Evolutionary conservation across 2,329 filamentous ascomycete genomes (phyloP), one percentile per base, ranked within the genome.

Genomic region (Xylariaceae sp.): DNA sequence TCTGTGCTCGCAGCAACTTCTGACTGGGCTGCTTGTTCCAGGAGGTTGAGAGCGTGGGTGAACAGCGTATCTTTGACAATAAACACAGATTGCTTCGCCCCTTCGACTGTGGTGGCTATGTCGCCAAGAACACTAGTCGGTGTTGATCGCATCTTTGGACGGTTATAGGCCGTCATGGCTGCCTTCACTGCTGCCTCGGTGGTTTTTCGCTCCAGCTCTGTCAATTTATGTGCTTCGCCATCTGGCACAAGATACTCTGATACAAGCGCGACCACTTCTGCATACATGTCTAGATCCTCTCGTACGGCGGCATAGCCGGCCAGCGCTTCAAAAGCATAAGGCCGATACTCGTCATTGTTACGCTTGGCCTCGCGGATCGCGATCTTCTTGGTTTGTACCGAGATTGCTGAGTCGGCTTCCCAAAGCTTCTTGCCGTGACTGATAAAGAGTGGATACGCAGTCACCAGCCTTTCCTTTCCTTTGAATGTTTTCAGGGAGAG

Each of bases 401-500:
- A 82, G 21, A 90, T 74, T 8, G 71, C 69, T 0, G 71, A 60
- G 62, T 88, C 82, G 5, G 73, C 72, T 43, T 78, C 75, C 79
- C 86, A 87, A 26, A 91, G 77, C 6, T 73, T 73, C 62, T 81
- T 82, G 0, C 84, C 84, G 61, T 87, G 85, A 67, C 85, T 82
- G 0, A 90, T 86, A 66, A 98, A 95, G 56, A 86, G 83, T 3
- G 92, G 88, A 72, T 95, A 92, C 5, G 90, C 88, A 39, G 87
- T 82, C 2, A 98, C 79, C 28, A 99, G 84, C 64, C 86, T 87
- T 74, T 97, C 92, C 71, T 99, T 99, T 19, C 92, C 92, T 0
- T 89, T 83, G 81, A 96, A 99, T 0, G 93, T 96, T 80, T 97
- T 98, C 11, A 96, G 86, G 2, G 86, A 84, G 36, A 98, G 76